Percentiles rank a stretch among this genome's conserved stretches.
phyloP scores from a whole-genome alignment of 805 yeast species.

The Candida ortonii region DNA sequence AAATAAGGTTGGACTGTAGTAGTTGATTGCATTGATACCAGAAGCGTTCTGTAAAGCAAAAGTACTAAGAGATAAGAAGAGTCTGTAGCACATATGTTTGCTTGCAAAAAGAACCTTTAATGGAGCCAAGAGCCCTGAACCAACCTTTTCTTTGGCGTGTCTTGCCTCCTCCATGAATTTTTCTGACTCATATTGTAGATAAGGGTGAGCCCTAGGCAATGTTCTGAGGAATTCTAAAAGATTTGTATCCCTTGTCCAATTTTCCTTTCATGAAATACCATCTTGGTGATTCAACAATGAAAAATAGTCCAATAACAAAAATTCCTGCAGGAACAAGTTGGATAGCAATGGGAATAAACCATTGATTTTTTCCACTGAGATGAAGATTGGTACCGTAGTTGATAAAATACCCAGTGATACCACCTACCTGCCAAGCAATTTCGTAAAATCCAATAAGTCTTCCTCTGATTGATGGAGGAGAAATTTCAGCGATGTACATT shows the following conservation, averaged over 20 bases:
- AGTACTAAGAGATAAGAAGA: conserved; percentile 16
- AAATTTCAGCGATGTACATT: conserved; percentile 63
- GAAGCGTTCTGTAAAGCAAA: conserved; percentile 27
- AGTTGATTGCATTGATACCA: conserved; percentile 47
- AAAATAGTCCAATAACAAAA: conserved; percentile 37
- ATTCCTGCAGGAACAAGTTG: conserved; percentile 48
- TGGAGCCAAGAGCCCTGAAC: conserved; percentile 33
- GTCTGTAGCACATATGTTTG: conserved; percentile 24
- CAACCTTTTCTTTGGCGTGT: conserved; percentile 10
- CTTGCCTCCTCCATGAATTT: conserved; percentile 56
- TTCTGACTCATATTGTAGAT: conserved; percentile 51
- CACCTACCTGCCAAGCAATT: conserved; percentile 37
- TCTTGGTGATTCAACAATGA: conserved; percentile 53
- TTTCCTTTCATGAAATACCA: conserved; percentile 45
- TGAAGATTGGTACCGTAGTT: conserved; percentile 31
- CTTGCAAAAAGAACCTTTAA: conserved; percentile 37
- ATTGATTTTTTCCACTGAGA: conserved; percentile 27
- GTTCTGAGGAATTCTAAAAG: conserved; percentile 34
- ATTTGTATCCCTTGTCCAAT: conserved; percentile 42
- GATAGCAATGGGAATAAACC: conserved; percentile 46
- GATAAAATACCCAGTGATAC: conserved; percentile 31
- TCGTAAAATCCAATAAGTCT: conserved; percentile 58
- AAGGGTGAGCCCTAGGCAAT: conserved; percentile 40
- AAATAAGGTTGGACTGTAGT: conserved; percentile 46
- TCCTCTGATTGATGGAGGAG: conserved; percentile 62